phyloP scores from a whole-genome alignment of 495 filamentous ascomycete species.

The Penicillium dipodomyicola region DNA sequence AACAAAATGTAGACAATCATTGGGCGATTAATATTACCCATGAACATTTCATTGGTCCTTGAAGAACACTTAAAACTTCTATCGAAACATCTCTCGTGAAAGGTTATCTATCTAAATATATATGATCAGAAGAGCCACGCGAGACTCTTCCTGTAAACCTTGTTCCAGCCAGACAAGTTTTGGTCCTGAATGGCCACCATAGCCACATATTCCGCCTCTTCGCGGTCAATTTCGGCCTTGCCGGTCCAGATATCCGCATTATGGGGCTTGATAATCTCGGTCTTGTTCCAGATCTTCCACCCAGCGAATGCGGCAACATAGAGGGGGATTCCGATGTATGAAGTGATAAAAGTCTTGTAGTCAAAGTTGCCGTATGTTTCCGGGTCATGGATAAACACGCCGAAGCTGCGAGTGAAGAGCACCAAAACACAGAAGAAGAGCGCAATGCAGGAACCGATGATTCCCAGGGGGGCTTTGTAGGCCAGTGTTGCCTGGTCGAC shows the following conservation, averaged over 20 bases:
- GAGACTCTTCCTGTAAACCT: neutral
- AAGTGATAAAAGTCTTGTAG: conserved; percentile 67
- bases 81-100: no score
- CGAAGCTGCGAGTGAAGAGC: conserved; percentile 65
- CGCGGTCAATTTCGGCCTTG: neutral
- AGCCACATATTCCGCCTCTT: conserved; percentile 1
- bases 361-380: conserved; percentile 47
- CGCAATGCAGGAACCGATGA: conserved; percentile 58
- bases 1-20: no score
- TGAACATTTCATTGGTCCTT: no score
- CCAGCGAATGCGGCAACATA: conserved; percentile 63
- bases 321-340: conserved; percentile 68
- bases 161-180: neutral
- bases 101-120: neutral
- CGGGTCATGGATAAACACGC: conserved; percentile 51
- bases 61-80: no score
- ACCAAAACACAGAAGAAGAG: conserved; percentile 63
- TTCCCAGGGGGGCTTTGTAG: conserved; percentile 64
- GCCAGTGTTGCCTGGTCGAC: conserved; percentile 57
- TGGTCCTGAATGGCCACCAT: neutral
- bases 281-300: conserved; percentile 55
- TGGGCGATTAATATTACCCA: no score
- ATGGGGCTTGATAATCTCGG: neutral
- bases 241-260: conserved; percentile 9
- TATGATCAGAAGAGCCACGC: neutral